Percentiles rank a stretch among this genome's conserved stretches.
These are phyloP conservation scores for Nematocida parisii DNA, from an alignment of 371 early-diverging fungal species.

Conservation along the genomic window DNA sequence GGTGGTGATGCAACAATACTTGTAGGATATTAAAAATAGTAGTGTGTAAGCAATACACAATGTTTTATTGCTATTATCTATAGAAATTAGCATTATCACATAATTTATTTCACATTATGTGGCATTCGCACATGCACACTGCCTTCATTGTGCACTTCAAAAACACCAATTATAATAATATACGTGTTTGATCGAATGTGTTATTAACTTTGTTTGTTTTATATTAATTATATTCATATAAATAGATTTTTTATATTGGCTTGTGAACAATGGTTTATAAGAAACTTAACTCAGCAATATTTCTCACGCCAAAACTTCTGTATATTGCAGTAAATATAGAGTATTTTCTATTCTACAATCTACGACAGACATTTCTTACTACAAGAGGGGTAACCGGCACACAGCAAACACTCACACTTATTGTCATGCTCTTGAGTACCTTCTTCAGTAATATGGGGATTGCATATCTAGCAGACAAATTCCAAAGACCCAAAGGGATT, in stretches of 20 bases:
- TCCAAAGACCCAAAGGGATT: constrained; percentile 61
- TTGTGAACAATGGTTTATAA: constrained; percentile 46
- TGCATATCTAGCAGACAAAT: constrained; percentile 67
- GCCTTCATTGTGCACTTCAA: no score
- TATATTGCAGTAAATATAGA: constrained; percentile 67
- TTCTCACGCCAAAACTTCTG: constrained; percentile 67
- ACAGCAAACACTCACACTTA: constrained; percentile 31
- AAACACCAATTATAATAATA: neutral
- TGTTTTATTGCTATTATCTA: no score
- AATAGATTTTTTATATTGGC: constrained; percentile 51
- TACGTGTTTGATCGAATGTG: neutral
- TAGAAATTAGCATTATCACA: no score
- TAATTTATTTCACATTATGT: no score
- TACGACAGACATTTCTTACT: constrained; percentile 64
- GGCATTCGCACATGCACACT: no score
- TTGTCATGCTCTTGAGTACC: constrained; percentile 55
- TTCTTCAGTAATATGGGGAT: constrained; percentile 70
- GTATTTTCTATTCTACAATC: constrained; percentile 68
- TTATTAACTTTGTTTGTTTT: neutral
- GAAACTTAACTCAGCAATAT: constrained; percentile 41
- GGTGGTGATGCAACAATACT: no score
- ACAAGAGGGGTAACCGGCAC: constrained; percentile 51
- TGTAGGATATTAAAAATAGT: no score
- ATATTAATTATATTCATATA: constrained; percentile 2
- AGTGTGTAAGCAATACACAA: no score